Evolutionary conservation across 352 stramenopile genomes (phyloP), one percentile per base, ranked within the genome.

Genomic region (Pythium sp.): DNA sequence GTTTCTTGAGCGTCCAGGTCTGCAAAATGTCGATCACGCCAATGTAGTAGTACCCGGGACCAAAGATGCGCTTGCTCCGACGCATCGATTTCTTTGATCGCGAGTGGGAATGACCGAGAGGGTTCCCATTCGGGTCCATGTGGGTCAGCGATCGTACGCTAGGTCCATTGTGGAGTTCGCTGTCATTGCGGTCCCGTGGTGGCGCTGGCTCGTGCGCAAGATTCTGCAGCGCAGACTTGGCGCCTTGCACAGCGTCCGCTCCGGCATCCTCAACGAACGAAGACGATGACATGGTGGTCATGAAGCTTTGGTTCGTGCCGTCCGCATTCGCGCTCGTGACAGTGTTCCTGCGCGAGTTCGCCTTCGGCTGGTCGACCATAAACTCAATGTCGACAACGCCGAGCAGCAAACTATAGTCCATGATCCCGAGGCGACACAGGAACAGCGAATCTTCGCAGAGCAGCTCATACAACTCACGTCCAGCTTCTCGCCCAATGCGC

Each of bases 21-120:
- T 97, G 91, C 47, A 97, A 57, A 54, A 97, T 97, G 71, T 97
- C 91, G 64, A 97, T 97, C 34, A 97, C 79, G 14, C 91, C 91
- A 2, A 97, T 79, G 72, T 96, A 96, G 74, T 97, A 97, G 64
- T 90, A 91, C 14, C 84, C 89, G 0, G 90, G 90, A 0, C 88
- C 90, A 38, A 93, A 92, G 38, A 95, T 80, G 9, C 82, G 80
- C 67, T 91, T 85, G 65, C 84, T 93, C 53, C 90, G 84, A 24
- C 84, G 81, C 73, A 95, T 82, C 8, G 83, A 82, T 24, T 72
- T 72, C 70, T 81, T 81, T 5, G 73, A 58, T 18, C 67, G 75
- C 2, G 77, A 72, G 68, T 70, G 55, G 26, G 65, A 54, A 24
- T 72, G 60, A 0, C 38, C 58, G 22, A 72, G 69, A 43, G 67